Evolutionary conservation across 352 stramenopile genomes (phyloP).

Genomic region (Phytophthora europaea): DNA sequence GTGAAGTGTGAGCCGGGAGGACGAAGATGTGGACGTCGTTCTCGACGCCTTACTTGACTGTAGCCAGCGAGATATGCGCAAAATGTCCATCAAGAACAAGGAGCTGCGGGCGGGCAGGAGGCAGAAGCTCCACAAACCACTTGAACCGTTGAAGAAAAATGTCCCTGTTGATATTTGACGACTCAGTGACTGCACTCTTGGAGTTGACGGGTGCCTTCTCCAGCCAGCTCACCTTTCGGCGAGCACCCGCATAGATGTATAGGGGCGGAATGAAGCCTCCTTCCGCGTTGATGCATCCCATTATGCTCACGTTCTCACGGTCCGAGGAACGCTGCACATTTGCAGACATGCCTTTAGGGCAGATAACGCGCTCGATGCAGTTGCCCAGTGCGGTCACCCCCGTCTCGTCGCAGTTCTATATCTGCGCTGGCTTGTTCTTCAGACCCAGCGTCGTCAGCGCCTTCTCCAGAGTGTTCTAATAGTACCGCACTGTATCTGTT

Average conservation of each 20-base stretch:
- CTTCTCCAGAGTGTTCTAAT: background rate
- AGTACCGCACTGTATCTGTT: background rate
- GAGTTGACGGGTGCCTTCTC: too few relatives aligned
- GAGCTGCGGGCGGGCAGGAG: too few relatives aligned
- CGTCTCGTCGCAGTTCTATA: background rate
- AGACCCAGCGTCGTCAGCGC: background rate
- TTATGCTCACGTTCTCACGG: background rate
- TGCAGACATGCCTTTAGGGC: background rate
- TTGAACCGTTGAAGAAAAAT: too few relatives aligned
- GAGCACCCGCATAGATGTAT: background rate
- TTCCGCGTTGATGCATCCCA: background rate
- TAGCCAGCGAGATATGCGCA: too few relatives aligned
- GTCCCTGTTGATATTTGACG: too few relatives aligned
- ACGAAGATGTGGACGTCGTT: too few relatives aligned
- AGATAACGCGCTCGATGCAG: background rate
- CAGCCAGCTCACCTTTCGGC: too few relatives aligned
- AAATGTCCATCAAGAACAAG: too few relatives aligned
- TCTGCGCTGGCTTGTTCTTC: background rate
- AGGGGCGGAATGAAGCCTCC: background rate
- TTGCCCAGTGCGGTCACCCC: background rate
- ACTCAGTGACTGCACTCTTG: too few relatives aligned
- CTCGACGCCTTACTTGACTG: too few relatives aligned
- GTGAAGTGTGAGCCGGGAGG: too few relatives aligned
- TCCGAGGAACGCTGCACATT: background rate
- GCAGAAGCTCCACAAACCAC: too few relatives aligned